phyloP scores from a whole-genome alignment of 331 rosid species.

The Acacia concinna region DNA sequence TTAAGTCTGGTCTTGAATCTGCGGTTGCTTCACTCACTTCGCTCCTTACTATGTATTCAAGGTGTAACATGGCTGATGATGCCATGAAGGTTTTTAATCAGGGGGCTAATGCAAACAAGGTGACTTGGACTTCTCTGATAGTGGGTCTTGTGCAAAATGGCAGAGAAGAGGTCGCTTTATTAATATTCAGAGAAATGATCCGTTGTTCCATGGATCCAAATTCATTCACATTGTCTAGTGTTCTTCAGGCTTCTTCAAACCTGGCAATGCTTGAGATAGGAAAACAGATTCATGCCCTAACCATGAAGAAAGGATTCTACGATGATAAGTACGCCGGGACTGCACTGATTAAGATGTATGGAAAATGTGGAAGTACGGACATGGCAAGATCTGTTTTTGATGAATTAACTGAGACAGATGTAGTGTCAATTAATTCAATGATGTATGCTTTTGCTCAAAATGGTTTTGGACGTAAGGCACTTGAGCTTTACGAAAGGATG shows the following conservation, averaged over 20 bases:
- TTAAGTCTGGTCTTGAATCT: constrained; percentile 62
- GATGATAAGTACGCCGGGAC: constrained; percentile 54
- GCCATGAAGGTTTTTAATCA: constrained; percentile 54
- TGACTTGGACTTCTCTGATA: constrained; percentile 75
- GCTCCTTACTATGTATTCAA: constrained; percentile 68
- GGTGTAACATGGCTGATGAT: constrained; percentile 57
- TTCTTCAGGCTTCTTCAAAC: constrained; percentile 66
- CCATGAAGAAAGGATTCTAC: constrained; percentile 52
- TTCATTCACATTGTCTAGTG: constrained; percentile 62
- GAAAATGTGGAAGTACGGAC: constrained; percentile 64
- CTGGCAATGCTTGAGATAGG: constrained; percentile 70
- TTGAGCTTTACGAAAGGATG: constrained; percentile 45
- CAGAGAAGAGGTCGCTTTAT: constrained; percentile 59
- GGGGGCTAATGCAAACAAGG: constrained; percentile 54
- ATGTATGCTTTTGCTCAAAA: constrained; percentile 66
- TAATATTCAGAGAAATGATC: constrained; percentile 58
- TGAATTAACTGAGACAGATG: constrained; percentile 46
- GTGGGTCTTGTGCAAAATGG: constrained; percentile 65
- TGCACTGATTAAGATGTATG: constrained; percentile 62
- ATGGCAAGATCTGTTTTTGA: constrained; percentile 69
- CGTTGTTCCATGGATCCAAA: constrained; percentile 47
- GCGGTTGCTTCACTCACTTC: constrained; percentile 67
- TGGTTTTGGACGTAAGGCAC: constrained; percentile 64
- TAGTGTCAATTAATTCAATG: constrained; percentile 63
- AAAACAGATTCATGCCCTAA: constrained; percentile 52